Evolutionary conservation across 495 filamentous ascomycete species (phyloP).

Genomic region (Lasiosphaeria miniovina): DNA sequence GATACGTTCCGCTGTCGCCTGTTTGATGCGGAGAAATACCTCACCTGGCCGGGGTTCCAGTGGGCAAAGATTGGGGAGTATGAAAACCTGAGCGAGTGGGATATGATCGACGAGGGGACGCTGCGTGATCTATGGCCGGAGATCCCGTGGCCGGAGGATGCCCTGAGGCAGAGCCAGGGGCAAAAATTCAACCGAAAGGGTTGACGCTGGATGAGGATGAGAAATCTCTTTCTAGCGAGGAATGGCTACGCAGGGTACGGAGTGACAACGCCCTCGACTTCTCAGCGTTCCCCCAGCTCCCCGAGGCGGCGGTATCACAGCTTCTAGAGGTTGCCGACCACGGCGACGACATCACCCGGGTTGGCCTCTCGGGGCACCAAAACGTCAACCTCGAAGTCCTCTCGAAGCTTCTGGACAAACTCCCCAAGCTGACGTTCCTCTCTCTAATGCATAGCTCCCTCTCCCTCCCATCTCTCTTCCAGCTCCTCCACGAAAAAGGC

Average conservation of each 20-base stretch:
- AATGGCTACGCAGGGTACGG: neutral
- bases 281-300: neutral
- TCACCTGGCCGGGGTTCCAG: neutral
- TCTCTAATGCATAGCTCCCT: slow-evolving; percentile 3
- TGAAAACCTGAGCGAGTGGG: neutral
- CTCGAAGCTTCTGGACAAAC: neutral
- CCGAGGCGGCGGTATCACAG: neutral
- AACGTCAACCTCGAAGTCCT: slow-evolving; percentile 1
- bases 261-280: neutral
- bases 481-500: neutral
- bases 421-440: neutral
- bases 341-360: slow-evolving; percentile 3
- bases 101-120: neutral
- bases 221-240: neutral
- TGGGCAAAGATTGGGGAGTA: neutral
- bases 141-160: slow-evolving; percentile 1
- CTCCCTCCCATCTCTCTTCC: neutral
- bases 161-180: neutral
- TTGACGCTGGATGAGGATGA: neutral
- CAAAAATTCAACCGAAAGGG: neutral
- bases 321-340: neutral
- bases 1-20: neutral
- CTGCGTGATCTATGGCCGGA: slow-evolving; percentile 6
- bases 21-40: slow-evolving; percentile 2
- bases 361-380: neutral